Evolutionary conservation across 1,284 basidiomycete species (phyloP), one percentile per base, ranked within the genome.

Genomic region (Apiotrichum gracile): DNA sequence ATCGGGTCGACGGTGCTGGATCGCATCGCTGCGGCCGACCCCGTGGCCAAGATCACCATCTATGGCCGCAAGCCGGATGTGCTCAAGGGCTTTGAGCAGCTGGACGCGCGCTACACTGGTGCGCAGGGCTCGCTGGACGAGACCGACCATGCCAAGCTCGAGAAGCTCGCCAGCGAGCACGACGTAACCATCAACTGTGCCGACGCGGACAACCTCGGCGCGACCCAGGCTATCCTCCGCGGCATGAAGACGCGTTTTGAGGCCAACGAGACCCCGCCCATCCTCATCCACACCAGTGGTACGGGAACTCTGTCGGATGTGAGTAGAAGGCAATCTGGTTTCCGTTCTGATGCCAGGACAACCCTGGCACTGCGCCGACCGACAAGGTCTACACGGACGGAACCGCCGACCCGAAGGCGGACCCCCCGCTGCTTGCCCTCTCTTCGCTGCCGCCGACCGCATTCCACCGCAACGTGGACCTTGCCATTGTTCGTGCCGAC

Each of bases 281-380:
- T 76, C 16, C 65, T 73, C 40, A 72, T 77, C 29, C 74, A 77
- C 51, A 77, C 75, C 13, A 70, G 66, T 48, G 75, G 75, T 13
- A 75, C 73, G 9, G 74, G 72, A 43, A 62, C 70, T 17, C 52
- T 76, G 22, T 58, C 65, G 12, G 69, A 74, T 54, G 65, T 56
- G 35, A 48, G 51, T 48, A 12, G 16, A 24, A 10, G 10, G 21
- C 21, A 21, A 8, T 40, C 38, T 12, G 19, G 10, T 22, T 29
- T 13, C 27, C 27, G n/a, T 13, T 31, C 49, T 37, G n/a, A 45
- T 27, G 3, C 2, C 43, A 52, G 50, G 24, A 34, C 13, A 38
- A 40, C 19, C 47, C 47, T 5, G 55, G 55, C 25, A 47, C 21
- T 12, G 17, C 27, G 7, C 22, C 48, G 9, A 63, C 57, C 39